Percentiles rank a stretch among this genome's conserved stretches.
Conservation (phyloP, 306 rosid genomes). For the Mimosa pudica region DNA sequence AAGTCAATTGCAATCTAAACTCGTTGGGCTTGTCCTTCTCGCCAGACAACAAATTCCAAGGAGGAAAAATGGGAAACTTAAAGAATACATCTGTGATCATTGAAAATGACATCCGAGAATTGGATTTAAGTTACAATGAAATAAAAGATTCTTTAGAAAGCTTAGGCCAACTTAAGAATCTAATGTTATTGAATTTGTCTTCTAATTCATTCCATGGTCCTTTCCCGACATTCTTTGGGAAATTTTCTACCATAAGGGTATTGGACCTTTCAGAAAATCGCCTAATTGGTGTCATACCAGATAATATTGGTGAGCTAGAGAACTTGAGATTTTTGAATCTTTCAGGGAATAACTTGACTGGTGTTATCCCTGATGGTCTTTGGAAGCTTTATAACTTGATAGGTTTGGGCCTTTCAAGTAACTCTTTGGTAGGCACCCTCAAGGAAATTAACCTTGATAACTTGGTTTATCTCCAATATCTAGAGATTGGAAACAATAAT, state of each 20-base stretch:
- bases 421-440: background rate
- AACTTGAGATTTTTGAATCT: background rate
- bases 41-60: no score
- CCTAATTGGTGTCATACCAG: background rate
- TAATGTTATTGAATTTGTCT: no score
- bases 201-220: no score
- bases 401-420: background rate
- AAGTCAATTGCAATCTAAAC: background rate
- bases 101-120: no score
- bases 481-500: background rate
- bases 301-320: background rate
- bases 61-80: no score
- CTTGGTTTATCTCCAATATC: background rate
- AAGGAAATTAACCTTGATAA: background rate
- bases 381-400: background rate
- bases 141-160: no score
- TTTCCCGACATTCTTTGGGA: no score
- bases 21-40: no score
- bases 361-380: background rate
- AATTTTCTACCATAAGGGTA: no score
- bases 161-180: no score
- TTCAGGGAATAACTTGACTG: background rate
- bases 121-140: no score
- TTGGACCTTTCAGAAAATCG: background rate
- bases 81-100: no score